Conservation (phyloP, 2,329 filamentous ascomycete species). For the Claviceps fusiformis region DNA sequence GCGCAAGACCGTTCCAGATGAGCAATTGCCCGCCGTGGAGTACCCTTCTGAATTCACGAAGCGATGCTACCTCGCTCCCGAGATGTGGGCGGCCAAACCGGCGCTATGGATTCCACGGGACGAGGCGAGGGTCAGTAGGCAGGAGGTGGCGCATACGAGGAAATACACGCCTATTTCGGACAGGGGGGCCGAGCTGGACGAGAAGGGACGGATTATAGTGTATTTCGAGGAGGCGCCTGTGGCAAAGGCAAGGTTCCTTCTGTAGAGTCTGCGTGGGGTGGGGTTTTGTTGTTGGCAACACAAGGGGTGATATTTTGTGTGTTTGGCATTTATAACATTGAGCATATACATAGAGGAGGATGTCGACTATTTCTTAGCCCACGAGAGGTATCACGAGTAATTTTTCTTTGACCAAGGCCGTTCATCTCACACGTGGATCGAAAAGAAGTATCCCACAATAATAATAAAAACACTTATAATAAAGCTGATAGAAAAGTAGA, state of each 20-base stretch:
- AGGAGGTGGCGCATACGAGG: constrained; percentile 62
- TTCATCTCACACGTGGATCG: no score
- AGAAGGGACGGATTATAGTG: constrained; percentile 21
- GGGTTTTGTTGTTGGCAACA: background rate
- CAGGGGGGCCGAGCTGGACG: constrained; percentile 19
- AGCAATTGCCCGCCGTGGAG: constrained; percentile 27
- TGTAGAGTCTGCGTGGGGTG: constrained; percentile 18
- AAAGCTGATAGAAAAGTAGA: no score
- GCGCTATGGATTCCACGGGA: constrained; percentile 81
- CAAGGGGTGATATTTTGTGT: no score
- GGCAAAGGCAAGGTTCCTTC: constrained; percentile 18
- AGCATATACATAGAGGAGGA: no score
- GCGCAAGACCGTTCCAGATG: constrained; percentile 52
- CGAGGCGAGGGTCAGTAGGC: constrained; percentile 55
- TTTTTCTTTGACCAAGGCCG: no score
- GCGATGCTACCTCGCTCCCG: constrained; percentile 55
- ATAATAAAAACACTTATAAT: no score
- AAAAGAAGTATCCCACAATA: no score
- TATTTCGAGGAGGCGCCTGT: constrained; percentile 26
- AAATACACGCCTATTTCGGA: constrained; percentile 69
- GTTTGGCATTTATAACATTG: no score
- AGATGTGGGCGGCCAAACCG: constrained; percentile 44
- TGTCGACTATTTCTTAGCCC: no score
- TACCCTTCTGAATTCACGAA: constrained; percentile 32
- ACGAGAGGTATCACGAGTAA: no score